A percentile compares a stretch with the other conserved stretches of the same genome.
These are phyloP conservation scores for Ceratobasidium sp. DNA, from an alignment of 1,284 basidiomycete species.

Conservation along the genomic window DNA sequence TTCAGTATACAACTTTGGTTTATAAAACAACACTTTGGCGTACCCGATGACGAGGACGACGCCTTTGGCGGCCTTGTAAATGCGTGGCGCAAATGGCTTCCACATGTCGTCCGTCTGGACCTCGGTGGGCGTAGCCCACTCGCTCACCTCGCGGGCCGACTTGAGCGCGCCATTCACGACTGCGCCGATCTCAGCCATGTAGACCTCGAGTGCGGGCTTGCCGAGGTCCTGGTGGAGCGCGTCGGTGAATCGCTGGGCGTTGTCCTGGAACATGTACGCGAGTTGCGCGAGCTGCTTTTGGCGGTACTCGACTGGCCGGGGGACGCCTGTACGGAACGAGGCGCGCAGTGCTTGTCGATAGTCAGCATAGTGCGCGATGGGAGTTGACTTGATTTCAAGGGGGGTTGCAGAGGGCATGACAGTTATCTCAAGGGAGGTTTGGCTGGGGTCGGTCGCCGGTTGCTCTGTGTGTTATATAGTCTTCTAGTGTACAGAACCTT, in stretches of 20 bases:
- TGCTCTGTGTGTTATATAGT: slow-evolving; percentile 3
- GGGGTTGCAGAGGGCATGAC: slow-evolving; percentile 21
- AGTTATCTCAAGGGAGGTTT: neutral
- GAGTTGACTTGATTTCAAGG: slow-evolving; percentile 26
- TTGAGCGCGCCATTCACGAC: slow-evolving; percentile 61
- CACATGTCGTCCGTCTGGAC: slow-evolving; percentile 54
- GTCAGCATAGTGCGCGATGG: slow-evolving; percentile 36
- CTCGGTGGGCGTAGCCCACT: slow-evolving; percentile 65
- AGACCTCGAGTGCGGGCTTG: slow-evolving; percentile 61
- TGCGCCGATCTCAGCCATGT: slow-evolving; percentile 57
- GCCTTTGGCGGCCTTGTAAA: slow-evolving; percentile 65
- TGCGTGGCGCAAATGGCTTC: slow-evolving; percentile 55
- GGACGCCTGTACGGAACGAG: slow-evolving; percentile 65
- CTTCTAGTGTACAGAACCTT: neutral
- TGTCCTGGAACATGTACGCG: slow-evolving; percentile 70
- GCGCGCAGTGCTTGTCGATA: slow-evolving; percentile 55
- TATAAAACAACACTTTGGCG: neutral
- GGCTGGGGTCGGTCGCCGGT: neutral
- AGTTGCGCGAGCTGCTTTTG: slow-evolving; percentile 72
- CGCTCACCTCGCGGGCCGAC: slow-evolving; percentile 62
- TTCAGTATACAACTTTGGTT: neutral
- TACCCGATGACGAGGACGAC: slow-evolving; percentile 58
- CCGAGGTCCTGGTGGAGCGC: slow-evolving; percentile 66
- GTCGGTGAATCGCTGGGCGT: slow-evolving; percentile 61
- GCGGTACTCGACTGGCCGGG: slow-evolving; percentile 65